Base-by-base conservation (phyloP, 2,329 filamentous ascomycete species). In the Colletotrichum eleusines region DNA sequence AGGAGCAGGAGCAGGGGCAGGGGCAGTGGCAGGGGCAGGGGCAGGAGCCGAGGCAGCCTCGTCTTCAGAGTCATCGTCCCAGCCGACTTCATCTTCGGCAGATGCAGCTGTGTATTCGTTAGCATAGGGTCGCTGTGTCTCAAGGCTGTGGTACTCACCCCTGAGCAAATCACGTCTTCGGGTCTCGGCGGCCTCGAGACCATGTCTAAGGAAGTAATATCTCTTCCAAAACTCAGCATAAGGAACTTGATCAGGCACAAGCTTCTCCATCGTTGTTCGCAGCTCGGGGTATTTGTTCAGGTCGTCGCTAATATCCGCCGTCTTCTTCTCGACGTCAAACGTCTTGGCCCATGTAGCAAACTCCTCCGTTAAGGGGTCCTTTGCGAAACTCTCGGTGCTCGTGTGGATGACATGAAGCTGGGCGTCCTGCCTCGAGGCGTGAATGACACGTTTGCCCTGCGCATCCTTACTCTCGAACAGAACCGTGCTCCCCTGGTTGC, bases 361-460 rank as follows among this genome's bases (percentile, higher is more conserved):
- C 80, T 97, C 91, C 18, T 88, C 86, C 59, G 91, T 91, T 9
- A 88, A 86, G 0, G 95, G 94, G 77, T 98, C 94, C 77, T 92
- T 92, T 66, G 89, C 88, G 81, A 98, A 97, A 76, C 91, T 93
- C 73, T 96, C 92, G 48, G 91, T 81, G 26, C 90, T 92, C 5
- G 94, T 95, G 80, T 99, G 96, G 71, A 99, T 95, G 42, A 97
- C 94, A 78, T 99, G 95, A 72, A 99, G 85, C 81, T 98, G 96
- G 0, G 96, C 96, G 77, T 99, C 96, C 78, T 98, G 95, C 72
- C 96, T 89, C 62, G 94, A 97, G 1, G 94, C 93, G 80, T 99
- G 96, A 74, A 98, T 97, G 20, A 98, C 94, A 66, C 96, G 88
- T 85, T 96, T 98, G 33, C 95, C 95, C 60, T 90, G 89, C 6